A percentile compares a stretch with the other conserved stretches of the same genome.
These are phyloP conservation scores for Prunus mume DNA, from an alignment of 306 rosid species.

Conservation along the genomic window DNA sequence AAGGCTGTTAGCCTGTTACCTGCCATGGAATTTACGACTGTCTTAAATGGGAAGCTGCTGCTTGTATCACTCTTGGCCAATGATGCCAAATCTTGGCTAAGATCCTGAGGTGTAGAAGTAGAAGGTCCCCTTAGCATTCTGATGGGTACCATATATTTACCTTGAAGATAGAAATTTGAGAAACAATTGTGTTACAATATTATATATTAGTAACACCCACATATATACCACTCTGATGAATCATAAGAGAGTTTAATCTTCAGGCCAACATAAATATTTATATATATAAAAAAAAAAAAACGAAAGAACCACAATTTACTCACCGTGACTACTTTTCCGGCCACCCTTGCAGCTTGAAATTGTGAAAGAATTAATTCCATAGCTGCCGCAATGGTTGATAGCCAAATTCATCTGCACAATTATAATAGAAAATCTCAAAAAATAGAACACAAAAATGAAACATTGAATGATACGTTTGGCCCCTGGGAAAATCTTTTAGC, in stretches of 20 bases:
- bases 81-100: slow-evolving; percentile 20
- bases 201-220: neutral
- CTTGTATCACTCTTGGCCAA: slow-evolving; percentile 35
- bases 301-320: neutral
- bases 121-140: slow-evolving; percentile 28
- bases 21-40: slow-evolving; percentile 49
- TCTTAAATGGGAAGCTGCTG: slow-evolving; percentile 24
- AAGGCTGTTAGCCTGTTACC: slow-evolving; percentile 35
- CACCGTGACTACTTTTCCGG: slow-evolving; percentile 21
- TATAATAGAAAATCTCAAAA: neutral
- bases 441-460: neutral
- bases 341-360: slow-evolving; percentile 24
- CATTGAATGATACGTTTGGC: neutral
- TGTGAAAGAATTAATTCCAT: slow-evolving; percentile 16
- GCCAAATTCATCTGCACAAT: slow-evolving; percentile 37
- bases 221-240: neutral
- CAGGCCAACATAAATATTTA: neutral
- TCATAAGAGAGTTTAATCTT: no score
- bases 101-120: slow-evolving; percentile 24
- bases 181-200: neutral
- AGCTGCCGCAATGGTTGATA: slow-evolving; percentile 27
- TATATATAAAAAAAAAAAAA: neutral
- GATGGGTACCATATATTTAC: slow-evolving; percentile 26
- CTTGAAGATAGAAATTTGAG: slow-evolving; percentile 14
- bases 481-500: neutral